Base-by-base conservation (phyloP, 148 eudicot genomes). In the Rhododendron henanense region DNA sequence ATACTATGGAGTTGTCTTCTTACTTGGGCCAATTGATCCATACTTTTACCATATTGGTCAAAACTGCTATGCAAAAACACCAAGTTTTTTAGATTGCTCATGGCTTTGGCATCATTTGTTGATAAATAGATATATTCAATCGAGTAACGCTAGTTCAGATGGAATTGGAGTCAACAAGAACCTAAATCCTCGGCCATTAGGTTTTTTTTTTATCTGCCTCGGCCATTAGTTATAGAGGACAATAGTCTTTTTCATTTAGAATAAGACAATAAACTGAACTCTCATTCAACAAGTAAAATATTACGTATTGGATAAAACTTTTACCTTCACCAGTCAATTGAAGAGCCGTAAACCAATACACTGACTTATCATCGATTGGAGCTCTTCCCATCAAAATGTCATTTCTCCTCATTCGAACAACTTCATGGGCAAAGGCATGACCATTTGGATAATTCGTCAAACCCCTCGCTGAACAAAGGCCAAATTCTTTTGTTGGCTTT, bases 391-490 rank as follows among this genome's bases (percentile, higher is more conserved):
- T 45, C 76, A 90, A 47, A 74, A 11, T 37, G 31, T 82, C 80
- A 7, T 71, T 89, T 69, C 65, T 85, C 25, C 85, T 90, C 23
- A 89, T 47, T 59, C 91, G 88, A 78, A 86, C 77, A 65, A 88
- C 73, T 79, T 91, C 90, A 2, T 85, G 89, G 88, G 86, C 18
- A 76, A 86, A 88, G 8, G 90, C 85, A 83, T 92, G 93, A 1
- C 94, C 94, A 79, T 88, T 88, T 25, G 89, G 89, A 73, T 90
- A 90, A 82, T 50, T 76, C 23, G 93, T 89, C 81, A 91, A 87
- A 25, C 93, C 94, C 44, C 92, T 87, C 41, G 83, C 90, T 3
- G 88, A 85, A 53, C 85, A 79, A 53, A 81, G 48, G 51, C 88
- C 63, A 84, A 87, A 90, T 14, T 65, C 84, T 80, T 85, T 89